Percentiles rank a stretch among this genome's conserved stretches.
phyloP scores from a whole-genome alignment of 2,329 filamentous ascomycete genomes.

The Chalara sp. region DNA sequence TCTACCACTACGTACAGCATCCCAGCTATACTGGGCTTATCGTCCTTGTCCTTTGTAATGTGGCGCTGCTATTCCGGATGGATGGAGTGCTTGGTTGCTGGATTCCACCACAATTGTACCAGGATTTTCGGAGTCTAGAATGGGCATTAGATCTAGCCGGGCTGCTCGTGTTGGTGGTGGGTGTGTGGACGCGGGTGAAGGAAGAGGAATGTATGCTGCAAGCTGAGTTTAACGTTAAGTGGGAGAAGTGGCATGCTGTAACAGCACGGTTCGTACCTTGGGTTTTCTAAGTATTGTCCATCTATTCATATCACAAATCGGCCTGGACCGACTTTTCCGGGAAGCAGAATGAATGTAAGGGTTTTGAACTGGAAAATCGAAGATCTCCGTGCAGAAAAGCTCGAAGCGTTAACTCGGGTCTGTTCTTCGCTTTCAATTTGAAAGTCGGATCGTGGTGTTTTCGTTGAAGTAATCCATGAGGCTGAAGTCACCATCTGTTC shows the following conservation, averaged over 20 bases:
- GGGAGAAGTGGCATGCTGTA: conserved; percentile 39
- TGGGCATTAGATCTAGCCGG: conserved; percentile 2
- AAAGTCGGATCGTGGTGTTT: too few species aligned
- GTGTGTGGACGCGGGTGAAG: conserved; percentile 30
- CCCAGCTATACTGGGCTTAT: conserved; percentile 62
- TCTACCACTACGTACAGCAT: conserved; percentile 72
- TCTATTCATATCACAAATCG: too few species aligned
- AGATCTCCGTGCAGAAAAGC: too few species aligned
- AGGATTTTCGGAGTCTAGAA: conserved; percentile 15
- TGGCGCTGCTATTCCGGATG: conserved; percentile 28
- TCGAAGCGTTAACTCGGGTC: too few species aligned
- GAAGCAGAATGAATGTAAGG: too few species aligned
- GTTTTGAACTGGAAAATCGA: too few species aligned
- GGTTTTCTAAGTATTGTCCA: conserved; percentile 24
- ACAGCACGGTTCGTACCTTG: conserved; percentile 44
- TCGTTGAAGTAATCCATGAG: too few species aligned
- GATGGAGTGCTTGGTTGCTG: conserved; percentile 36
- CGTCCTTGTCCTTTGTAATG: conserved; percentile 27
- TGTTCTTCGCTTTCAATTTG: too few species aligned
- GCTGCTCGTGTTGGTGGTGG: conserved; percentile 2
- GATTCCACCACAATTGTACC: conserved; percentile 10
- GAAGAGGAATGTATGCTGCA: conserved; percentile 46
- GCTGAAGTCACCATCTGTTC: too few species aligned
- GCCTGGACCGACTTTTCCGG: too few species aligned
- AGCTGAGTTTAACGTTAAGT: conserved; percentile 38